Percentiles rank a stretch among this genome's conserved stretches.
These are phyloP conservation scores for Picea sitchensis DNA, from an alignment of 75 land plant genomes.

Conservation along the genomic window DNA sequence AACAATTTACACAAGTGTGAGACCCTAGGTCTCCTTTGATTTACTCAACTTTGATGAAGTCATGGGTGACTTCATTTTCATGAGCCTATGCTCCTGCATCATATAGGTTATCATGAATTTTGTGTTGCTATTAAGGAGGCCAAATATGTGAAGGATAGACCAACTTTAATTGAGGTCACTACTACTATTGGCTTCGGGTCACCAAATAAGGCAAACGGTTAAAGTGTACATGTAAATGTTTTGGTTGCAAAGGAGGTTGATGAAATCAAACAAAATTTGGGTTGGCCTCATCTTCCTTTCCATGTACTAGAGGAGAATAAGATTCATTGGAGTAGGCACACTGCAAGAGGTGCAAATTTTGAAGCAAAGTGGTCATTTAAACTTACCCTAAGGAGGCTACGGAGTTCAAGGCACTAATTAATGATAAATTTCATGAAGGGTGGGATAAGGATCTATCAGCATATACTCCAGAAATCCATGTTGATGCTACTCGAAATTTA, in stretches of 20 bases:
- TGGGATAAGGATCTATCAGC: conserved; percentile 81
- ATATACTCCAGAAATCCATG: conserved; percentile 46
- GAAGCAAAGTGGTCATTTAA: conserved; percentile 92
- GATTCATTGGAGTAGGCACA: conserved; percentile 92
- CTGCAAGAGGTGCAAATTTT: conserved; percentile 60
- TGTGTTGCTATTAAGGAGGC: conserved; percentile 36
- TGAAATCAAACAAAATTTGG: too few relatives aligned
- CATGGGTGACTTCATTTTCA: too few relatives aligned
- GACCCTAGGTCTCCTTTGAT: too few relatives aligned
- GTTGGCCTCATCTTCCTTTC: conserved; percentile 84
- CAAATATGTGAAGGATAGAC: conserved; percentile 43
- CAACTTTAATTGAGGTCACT: conserved; percentile 55
- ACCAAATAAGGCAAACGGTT: conserved; percentile 56
- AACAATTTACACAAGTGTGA: too few relatives aligned
- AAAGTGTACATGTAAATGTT: conserved; percentile 71
- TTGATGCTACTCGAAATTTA: conserved; percentile 70
- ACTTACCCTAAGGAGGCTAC: conserved; percentile 61
- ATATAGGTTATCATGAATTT: conserved; percentile 30
- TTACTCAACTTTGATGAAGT: too few relatives aligned
- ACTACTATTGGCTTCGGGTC: conserved; percentile 95
- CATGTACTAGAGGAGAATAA: conserved; percentile 89
- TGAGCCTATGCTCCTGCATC: too few relatives aligned
- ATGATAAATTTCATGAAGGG: conserved; percentile 53
- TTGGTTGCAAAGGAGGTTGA: conserved; percentile 70
- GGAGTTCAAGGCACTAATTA: conserved; percentile 54